phyloP scores from a whole-genome alignment of 352 stramenopile genomes.

The Globisporangium viniferum region DNA sequence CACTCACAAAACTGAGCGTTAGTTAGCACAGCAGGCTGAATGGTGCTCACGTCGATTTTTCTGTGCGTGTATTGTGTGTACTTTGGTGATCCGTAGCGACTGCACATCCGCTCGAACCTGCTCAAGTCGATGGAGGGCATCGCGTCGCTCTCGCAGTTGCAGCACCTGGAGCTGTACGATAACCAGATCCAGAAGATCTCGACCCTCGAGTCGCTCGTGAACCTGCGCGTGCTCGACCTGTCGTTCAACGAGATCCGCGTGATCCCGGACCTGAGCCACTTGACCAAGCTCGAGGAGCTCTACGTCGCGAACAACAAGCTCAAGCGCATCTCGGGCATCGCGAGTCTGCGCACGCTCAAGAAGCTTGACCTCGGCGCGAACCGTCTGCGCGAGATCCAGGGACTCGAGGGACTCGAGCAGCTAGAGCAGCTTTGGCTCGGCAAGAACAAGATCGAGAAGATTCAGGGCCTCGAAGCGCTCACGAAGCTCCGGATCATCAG shows the following conservation, averaged over 20 bases:
- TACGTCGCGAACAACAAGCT: slow-evolving; percentile 99
- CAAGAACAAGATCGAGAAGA: slow-evolving; percentile 97
- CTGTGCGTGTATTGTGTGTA: not conserved
- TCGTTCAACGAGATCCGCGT: slow-evolving; percentile 96
- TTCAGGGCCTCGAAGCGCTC: slow-evolving; percentile 84
- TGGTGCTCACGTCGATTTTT: not conserved
- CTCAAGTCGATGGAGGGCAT: slow-evolving; percentile 80
- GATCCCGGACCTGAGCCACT: slow-evolving; percentile 74
- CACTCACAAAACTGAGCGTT: not conserved
- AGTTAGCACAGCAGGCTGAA: not conserved
- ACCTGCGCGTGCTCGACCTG: slow-evolving; percentile 90
- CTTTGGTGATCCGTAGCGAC: slow-evolving; percentile 18
- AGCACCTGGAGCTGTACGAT: slow-evolving; percentile 97
- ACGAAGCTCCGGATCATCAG: slow-evolving; percentile 88
- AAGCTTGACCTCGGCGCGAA: slow-evolving; percentile 98
- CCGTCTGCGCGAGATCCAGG: slow-evolving; percentile 91
- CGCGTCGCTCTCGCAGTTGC: slow-evolving; percentile 54
- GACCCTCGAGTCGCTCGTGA: slow-evolving; percentile 51
- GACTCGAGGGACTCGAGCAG: slow-evolving; percentile 83
- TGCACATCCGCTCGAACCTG: slow-evolving; percentile 83
- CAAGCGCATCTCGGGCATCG: slow-evolving; percentile 92
- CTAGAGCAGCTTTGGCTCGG: slow-evolving; percentile 97
- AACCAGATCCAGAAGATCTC: slow-evolving; percentile 93
- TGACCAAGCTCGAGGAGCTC: slow-evolving; percentile 88
- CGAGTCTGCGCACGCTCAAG: slow-evolving; percentile 75